A percentile compares a stretch with the other conserved stretches of the same genome.
phyloP scores from a whole-genome alignment of 768 basidiomycete genomes.

The Pleurotus salmoneostramineus region DNA sequence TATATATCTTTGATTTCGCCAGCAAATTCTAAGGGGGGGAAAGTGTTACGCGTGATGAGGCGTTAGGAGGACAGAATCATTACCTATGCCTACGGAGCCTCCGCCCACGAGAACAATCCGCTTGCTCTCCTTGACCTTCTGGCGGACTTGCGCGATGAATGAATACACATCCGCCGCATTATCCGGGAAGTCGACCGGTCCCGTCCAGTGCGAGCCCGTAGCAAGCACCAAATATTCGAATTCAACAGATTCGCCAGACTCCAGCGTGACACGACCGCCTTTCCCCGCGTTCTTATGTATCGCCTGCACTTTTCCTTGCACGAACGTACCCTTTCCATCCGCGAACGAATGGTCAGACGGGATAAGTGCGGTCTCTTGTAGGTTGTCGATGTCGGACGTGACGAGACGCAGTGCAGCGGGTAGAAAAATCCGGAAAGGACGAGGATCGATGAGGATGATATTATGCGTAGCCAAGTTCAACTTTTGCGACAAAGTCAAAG shows the following conservation, averaged over 20 bases:
- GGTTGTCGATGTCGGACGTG: conserved; percentile 38
- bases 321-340: conserved; percentile 40
- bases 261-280: conserved; percentile 45
- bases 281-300: conserved; percentile 26
- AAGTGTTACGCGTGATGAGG: conserved; percentile 3
- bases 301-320: conserved; percentile 33
- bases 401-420: conserved; percentile 50
- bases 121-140: conserved; percentile 27
- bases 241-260: conserved; percentile 40
- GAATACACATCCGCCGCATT: conserved; percentile 19
- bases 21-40: conserved; percentile 26
- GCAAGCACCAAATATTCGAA: conserved; percentile 60
- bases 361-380: conserved; percentile 43
- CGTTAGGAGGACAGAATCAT: conserved; percentile 9
- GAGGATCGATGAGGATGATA: conserved; percentile 51
- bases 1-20: conserved; percentile 39
- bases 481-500: conserved; percentile 43
- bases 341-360: conserved; percentile 47
- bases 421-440: conserved; percentile 47
- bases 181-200: conserved; percentile 42
- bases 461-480: conserved; percentile 45
- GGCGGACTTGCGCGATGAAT: conserved; percentile 25
- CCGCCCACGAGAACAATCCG: conserved; percentile 53
- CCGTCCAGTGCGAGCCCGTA: conserved; percentile 53
- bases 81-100: conserved; percentile 51